Evolutionary conservation across 2,329 filamentous ascomycete genomes (phyloP).

Genomic region (Colletotrichum siamense): DNA sequence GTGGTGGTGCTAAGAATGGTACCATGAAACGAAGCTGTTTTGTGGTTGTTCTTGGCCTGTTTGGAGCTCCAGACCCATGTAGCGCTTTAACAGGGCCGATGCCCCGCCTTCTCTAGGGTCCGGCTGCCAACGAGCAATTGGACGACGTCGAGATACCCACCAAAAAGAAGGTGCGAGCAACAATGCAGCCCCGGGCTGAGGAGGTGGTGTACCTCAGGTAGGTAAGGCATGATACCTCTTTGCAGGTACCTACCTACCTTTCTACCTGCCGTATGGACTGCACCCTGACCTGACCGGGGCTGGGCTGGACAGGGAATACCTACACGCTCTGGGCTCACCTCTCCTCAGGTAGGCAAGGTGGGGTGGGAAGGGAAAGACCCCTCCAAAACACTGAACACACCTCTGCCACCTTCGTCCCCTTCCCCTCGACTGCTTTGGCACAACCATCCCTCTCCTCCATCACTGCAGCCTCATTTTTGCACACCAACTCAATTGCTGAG

Average conservation of each 20-base stretch:
- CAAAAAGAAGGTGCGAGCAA: constrained; percentile 17
- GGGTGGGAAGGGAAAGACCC: constrained; percentile 19
- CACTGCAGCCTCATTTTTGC: constrained; percentile 3
- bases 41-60: not conserved
- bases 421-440: not conserved
- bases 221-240: not conserved
- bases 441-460: not conserved
- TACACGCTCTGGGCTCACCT: not conserved
- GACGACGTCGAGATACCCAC: constrained; percentile 9
- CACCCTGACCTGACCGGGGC: not conserved
- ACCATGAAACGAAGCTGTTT: constrained; percentile 12
- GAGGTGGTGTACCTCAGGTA: not conserved
- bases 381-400: constrained; percentile 11
- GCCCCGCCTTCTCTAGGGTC: not conserved
- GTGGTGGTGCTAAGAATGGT: constrained; percentile 6
- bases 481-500: not conserved
- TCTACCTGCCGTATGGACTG: not conserved
- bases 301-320: not conserved
- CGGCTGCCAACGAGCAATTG: not conserved
- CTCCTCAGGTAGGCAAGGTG: constrained; percentile 3
- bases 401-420: constrained; percentile 2
- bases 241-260: not conserved
- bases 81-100: constrained; percentile 16
- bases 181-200: not conserved
- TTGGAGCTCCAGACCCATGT: constrained; percentile 1